These are phyloP conservation scores for Dactylorhiza incarnata DNA, from an alignment of 106 monocot species.

Conservation along the genomic window DNA sequence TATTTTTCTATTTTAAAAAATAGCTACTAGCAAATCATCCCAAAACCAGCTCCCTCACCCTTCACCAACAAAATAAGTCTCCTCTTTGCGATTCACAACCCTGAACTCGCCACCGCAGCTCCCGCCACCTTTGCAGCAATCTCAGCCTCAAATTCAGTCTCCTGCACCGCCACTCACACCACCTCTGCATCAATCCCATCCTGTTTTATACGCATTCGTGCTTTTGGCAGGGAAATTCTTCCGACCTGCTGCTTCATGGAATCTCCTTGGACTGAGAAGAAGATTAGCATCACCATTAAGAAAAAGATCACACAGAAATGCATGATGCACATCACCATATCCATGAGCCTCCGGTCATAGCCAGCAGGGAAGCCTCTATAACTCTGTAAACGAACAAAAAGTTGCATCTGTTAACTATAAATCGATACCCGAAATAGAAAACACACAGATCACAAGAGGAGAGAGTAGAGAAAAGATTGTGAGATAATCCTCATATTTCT, in stretches of 20 bases:
- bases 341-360: constrained; percentile 97
- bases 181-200: too few species aligned
- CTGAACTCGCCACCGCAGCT: too few species aligned
- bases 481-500: constrained; percentile 64
- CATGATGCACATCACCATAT: constrained; percentile 87
- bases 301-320: constrained; percentile 90
- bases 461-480: constrained; percentile 87
- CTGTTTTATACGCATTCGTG: too few species aligned
- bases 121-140: too few species aligned
- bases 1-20: too few species aligned
- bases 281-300: constrained; percentile 81
- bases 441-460: constrained; percentile 86
- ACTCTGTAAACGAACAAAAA: constrained; percentile 98
- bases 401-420: constrained; percentile 92
- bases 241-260: constrained; percentile 78
- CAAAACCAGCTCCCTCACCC: too few species aligned
- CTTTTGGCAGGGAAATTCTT: too few species aligned
- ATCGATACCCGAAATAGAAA: constrained; percentile 87
- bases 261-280: constrained; percentile 82
- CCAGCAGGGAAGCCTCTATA: constrained; percentile 82
- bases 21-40: too few species aligned
- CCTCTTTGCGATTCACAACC: too few species aligned
- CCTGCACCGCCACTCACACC: too few species aligned
- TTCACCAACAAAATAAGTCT: too few species aligned
- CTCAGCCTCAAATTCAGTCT: too few species aligned